Base-by-base conservation (phyloP, 805 yeast species). In the Suhomyces sp. region DNA sequence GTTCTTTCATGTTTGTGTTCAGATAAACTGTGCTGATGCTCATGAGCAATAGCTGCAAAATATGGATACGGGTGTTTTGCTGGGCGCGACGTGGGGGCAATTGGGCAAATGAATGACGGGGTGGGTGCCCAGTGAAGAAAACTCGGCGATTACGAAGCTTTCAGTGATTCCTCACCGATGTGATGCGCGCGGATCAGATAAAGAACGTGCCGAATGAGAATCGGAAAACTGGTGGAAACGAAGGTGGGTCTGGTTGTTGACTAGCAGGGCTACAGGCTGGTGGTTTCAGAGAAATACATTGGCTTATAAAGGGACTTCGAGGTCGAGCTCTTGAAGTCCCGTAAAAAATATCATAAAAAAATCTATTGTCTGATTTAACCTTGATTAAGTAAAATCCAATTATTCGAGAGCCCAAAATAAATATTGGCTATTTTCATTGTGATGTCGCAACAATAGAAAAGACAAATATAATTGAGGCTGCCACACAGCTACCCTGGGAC, bases 371-470 rank as follows among this genome's bases (percentile, higher is more conserved):
- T 23, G 15, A 36, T 33, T 35, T 36, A 47, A 36, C 31, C 49
- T 44, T 35, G 44, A 15, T 47, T 36, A 33, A 47, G 49, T n/a
- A 47, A 47, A 10, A 41, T 22, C 24, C 36, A 41, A 33, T 36
- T 24, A 42, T 22, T 24, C 46, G 46, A 42, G 46, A 31, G 13
- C 46, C 31, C 29, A 8, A 42, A 24, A 22, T 13, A 19, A 42
- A 23, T 13, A 24, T 42, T 42, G 46, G n/a, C 26, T 9, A 42
- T 8, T 17, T 38, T 19, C 24, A 38, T 38, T 38, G 42, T 38
- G 42, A 19, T 38, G 12, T 38, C 22, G 6, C 42, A 38, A 38
- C 42, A 38, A 38, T 38, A 38, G 42, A 38, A 19, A 10, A 10
- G 13, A 33, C 36, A 33, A 33, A 33, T n/a, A n/a, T 2, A 33